Evolutionary conservation across 345 rosid genomes (phyloP).

Genomic region (Lepidium aucheri): DNA sequence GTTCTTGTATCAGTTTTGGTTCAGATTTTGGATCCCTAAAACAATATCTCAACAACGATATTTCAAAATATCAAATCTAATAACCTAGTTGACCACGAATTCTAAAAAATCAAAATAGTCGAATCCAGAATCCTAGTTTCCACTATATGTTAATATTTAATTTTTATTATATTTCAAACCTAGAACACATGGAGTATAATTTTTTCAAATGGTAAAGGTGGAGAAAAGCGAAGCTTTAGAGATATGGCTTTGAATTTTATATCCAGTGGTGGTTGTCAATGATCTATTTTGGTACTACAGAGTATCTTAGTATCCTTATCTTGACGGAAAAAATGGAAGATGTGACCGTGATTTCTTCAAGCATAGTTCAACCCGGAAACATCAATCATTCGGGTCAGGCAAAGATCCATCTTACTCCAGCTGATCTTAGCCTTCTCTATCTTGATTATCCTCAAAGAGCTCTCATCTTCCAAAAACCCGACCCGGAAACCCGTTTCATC

Average conservation of each 20-base stretch:
- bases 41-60: no score
- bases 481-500: not conserved
- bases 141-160: no score
- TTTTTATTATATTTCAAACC: no score
- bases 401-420: slow-evolving; percentile 18
- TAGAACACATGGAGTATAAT: no score
- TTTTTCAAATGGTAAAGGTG: not conserved
- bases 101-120: no score
- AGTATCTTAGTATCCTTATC: not conserved
- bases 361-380: not conserved
- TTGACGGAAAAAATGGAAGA: not conserved
- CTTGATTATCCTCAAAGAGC: slow-evolving; percentile 15
- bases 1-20: no score
- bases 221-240: not conserved
- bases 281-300: not conserved
- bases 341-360: not conserved
- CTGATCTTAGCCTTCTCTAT: slow-evolving; percentile 14
- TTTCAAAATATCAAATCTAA: no score
- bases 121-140: no score
- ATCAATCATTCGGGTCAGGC: not conserved
- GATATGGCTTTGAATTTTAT: not conserved
- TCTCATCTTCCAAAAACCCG: slow-evolving; percentile 19
- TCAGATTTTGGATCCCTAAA: no score
- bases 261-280: not conserved
- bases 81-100: no score